Evolutionary conservation across 768 basidiomycete species (phyloP), one percentile per base, ranked within the genome.

Genomic region (Psilocybe cubensis): DNA sequence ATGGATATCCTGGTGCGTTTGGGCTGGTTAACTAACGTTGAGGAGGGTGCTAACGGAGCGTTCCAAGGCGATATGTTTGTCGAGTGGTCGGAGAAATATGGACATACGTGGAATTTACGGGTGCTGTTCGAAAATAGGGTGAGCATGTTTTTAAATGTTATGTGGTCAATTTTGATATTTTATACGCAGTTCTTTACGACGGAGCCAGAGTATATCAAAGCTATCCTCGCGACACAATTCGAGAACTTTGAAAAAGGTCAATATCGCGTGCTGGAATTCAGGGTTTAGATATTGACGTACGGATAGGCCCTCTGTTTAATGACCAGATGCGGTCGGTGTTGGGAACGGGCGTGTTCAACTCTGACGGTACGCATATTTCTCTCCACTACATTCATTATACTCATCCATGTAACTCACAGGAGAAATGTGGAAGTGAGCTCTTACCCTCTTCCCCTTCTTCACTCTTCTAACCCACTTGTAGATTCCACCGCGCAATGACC

Each of bases 401-500:
- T 42, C 20, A 14, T 28, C 11, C 18, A n/a, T n/a, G 18, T 3
- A 4, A 28, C 23, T 62, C 17, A 83, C 25, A 65, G 85, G 85
- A 18, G 83, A 86, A 0, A 74, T 81, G 67, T 89, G 88, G 88
- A 88, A 84, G 84, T 87, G 62, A 60, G 77, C 42, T 18, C 28
- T 10, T 38, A n/a, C n/a, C n/a, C n/a, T n/a, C n/a, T n/a, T n/a
- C n/a, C n/a, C n/a, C n/a, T n/a, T n/a, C n/a, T 24, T 41, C n/a
- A 38, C 23, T 3, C 12, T 48, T 18, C 25, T 12, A 1, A 17
- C 7, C 38, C 7, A 24, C 17, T 43, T 17, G 35, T 20, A 85
- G 85, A 62, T 79, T 85, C 59, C 86, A 88, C 63, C 82, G 87
- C 8, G 67, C 79, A 2, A 85, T 89, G 76, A 83, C 86, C 0